Evolutionary conservation across 352 stramenopile species (phyloP).

Genomic region (Globisporangium mamillatum): DNA sequence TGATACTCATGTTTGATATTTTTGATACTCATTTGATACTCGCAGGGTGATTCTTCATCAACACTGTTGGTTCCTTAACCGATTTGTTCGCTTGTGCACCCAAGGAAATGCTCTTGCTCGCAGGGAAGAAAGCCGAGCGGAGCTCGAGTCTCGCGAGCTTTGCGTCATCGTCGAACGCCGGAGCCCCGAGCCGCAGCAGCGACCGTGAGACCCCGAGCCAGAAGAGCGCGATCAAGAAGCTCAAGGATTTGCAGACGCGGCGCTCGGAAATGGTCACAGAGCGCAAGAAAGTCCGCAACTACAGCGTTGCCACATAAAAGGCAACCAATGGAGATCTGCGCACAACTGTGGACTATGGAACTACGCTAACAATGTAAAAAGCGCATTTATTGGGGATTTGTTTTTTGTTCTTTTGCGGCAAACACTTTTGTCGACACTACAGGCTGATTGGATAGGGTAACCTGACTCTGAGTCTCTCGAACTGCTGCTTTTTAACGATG

Average conservation of each 20-base stretch:
- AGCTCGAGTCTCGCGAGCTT: conserved; percentile 39
- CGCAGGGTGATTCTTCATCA: background rate
- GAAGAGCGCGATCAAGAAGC: conserved; percentile 54
- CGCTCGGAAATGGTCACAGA: conserved; percentile 71
- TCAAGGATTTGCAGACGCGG: conserved; percentile 71
- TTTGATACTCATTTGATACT: background rate
- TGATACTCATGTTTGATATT: background rate
- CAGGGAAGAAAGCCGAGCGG: conserved; percentile 49
- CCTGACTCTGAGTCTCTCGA: background rate
- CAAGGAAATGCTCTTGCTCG: conserved; percentile 70
- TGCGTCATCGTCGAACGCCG: background rate
- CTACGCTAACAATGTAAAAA: background rate
- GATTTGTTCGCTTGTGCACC: conserved; percentile 10
- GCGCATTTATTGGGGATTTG: background rate
- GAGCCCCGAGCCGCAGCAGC: conserved; percentile 23
- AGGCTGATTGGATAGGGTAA: background rate
- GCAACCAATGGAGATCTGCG: background rate
- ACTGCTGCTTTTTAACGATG: background rate
- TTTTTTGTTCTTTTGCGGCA: background rate
- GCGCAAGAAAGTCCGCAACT: conserved; percentile 80
- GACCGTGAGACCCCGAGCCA: conserved; percentile 66
- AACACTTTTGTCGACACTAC: background rate
- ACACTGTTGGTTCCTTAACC: conserved; percentile 14
- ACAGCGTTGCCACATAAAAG: conserved; percentile 44
- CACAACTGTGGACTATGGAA: background rate